Evolutionary conservation across 805 yeast species (phyloP).

Genomic region (Lachancea fermentati): DNA sequence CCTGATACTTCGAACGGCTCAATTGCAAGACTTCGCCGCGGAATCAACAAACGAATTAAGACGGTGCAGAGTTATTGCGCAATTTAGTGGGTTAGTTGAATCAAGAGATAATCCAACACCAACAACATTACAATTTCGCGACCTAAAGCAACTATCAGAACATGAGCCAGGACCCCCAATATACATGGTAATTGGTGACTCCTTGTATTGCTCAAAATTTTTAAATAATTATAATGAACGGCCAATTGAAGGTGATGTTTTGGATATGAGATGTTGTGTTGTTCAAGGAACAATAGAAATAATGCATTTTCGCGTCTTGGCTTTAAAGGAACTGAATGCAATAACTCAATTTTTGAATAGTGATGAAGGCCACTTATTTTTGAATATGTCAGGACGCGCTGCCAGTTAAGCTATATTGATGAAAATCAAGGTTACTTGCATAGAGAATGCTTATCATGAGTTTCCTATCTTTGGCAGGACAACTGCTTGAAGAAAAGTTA

Average conservation of each 20-base stretch:
- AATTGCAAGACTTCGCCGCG: too few species aligned
- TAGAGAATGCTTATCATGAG: too few species aligned
- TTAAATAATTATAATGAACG: not conserved
- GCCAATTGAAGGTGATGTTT: constrained; percentile 7
- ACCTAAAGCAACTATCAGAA: too few species aligned
- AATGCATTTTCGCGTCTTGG: constrained; percentile 6
- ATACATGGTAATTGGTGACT: not conserved
- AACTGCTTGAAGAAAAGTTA: too few species aligned
- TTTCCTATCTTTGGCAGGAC: too few species aligned
- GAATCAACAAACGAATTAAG: too few species aligned
- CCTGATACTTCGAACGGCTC: too few species aligned
- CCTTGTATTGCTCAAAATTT: not conserved
- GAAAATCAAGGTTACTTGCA: not conserved
- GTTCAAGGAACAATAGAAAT: constrained; percentile 6
- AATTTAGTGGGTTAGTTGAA: too few species aligned
- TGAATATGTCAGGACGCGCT: constrained; percentile 20
- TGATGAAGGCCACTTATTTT: constrained; percentile 5
- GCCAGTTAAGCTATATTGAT: constrained; percentile 8
- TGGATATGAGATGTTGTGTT: constrained; percentile 9
- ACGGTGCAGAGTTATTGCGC: too few species aligned
- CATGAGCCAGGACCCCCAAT: not conserved
- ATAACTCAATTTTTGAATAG: constrained; percentile 4
- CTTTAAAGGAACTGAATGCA: constrained; percentile 4
- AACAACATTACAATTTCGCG: too few species aligned
- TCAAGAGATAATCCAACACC: too few species aligned